Base-by-base conservation (phyloP, 345 rosid species). In the Pelargonium nanum region DNA sequence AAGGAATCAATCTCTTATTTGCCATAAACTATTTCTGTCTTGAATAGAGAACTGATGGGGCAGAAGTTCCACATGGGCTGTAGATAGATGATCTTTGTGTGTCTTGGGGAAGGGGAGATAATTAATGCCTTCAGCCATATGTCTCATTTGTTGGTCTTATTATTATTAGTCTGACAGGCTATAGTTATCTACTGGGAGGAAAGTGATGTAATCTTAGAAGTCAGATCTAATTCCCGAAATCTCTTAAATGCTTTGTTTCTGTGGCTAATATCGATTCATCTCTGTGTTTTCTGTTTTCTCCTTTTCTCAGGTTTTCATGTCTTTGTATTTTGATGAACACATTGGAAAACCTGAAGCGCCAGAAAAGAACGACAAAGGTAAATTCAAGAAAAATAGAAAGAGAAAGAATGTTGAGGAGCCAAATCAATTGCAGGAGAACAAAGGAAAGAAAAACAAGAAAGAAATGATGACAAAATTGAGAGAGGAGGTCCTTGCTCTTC, bases 321-420 rank as follows among this genome's bases (percentile, higher is more conserved):
- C 90, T 62, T 74, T 94, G 68, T 80, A 86, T 56, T 85, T 94
- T 74, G 85, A 90, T 51, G 97, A 89, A 69, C 85, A 86, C 66
- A 81, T 93, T n/a, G 68, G 83, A 52, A 90, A 67, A 75, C 68
- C 45, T 32, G 65, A 77, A 55, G 67, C 22, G 67, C 62, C 68
- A 40, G 72, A 74, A 26, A 74, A 34, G 56, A 82, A 82, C 6
- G 70, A 61, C 28, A 79, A 78, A 65, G 66, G 60, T 32, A 84
- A 76, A 70, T 55, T 59, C 70, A 86, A 81, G 80, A 81, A 86
- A 69, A 65, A 68, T 60, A 78, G 74, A 50, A 87, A 84, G 70
- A 74, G 89, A 67, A 80, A 70, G 62, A 76, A 67, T 63, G 66
- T 62, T n/a, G 82, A 81, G 69, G 95, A 81, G 69, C 73, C 84